Conservation (phyloP, 2,329 filamentous ascomycete species). For the Talaromyces sp. region DNA sequence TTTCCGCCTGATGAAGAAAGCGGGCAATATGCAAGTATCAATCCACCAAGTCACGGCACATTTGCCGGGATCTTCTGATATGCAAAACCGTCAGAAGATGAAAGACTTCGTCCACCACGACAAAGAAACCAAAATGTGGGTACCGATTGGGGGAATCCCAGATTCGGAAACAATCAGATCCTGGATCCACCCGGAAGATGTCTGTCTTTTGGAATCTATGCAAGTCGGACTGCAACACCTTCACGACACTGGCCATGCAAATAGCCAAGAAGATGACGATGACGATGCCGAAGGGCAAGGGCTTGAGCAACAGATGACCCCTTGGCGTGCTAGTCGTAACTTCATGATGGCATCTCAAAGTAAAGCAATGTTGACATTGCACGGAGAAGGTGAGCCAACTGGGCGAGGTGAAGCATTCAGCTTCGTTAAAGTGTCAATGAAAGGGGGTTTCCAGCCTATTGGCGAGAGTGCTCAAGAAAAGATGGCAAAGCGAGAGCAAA, state of each 20-base stretch:
- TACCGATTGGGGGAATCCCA: constrained; percentile 69
- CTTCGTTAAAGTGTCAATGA: constrained; percentile 98
- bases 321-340: constrained; percentile 95
- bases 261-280: constrained; percentile 60
- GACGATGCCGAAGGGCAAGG: constrained; percentile 66
- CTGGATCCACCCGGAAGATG: constrained; percentile 93
- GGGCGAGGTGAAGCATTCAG: constrained; percentile 91
- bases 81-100: constrained; percentile 93
- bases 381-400: constrained; percentile 91
- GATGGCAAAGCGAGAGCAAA: constrained; percentile 68
- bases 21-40: constrained; percentile 61
- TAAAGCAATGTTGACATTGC: constrained; percentile 94
- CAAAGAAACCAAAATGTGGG: constrained; percentile 83
- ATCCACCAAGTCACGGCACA: constrained; percentile 86
- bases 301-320: constrained; percentile 81
- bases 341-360: constrained; percentile 90
- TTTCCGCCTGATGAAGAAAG: constrained; percentile 79
- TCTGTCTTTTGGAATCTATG: constrained; percentile 93
- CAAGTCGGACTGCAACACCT: constrained; percentile 89
- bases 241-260: constrained; percentile 81
- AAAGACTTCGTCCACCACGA: constrained; percentile 94
- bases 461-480: constrained; percentile 85
- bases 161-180: constrained; percentile 74
- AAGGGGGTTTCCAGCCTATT: constrained; percentile 88
- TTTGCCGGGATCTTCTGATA: constrained; percentile 86